Base-by-base conservation (phyloP, 2,329 filamentous ascomycete species). In the Aureobasidium sp. region DNA sequence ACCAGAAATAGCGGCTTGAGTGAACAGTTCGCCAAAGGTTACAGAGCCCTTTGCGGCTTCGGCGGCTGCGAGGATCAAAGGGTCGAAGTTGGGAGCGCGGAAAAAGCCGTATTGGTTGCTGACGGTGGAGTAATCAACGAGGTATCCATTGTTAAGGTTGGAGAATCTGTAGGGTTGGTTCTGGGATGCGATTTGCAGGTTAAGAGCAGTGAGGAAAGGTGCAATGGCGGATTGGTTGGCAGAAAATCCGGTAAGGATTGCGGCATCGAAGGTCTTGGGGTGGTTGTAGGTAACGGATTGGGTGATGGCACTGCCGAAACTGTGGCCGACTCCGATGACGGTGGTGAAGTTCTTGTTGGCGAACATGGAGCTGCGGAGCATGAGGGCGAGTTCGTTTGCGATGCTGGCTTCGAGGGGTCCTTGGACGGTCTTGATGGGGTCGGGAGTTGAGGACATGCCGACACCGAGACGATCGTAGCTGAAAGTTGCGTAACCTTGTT, bases 261-360 rank as follows among this genome's bases (percentile, higher is more conserved):
- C 67, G 44, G 71, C 75, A 64, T 76, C 70, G 41, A 80, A 83
- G 61, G 82, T 73, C 59, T 76, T 68, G 1, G 83, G 83, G 66
- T 83, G 75, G 62, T 74, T 69, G 50, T 77, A 77, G 8, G 81
- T 79, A 25, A 88, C 75, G 51, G 73, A 77, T 71, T 84, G 85
- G 2, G 79, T 81, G 66, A 65, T 63, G 25, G 59, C 58, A 32
- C 48, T 58, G 29, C 64, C 64, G 32, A 59, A 72, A 27, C 71
- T 74, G 64, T 78, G 76, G 13, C 74, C 76, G 11, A 75, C 71
- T 14, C 72, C 74, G 13, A 77, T 67, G 32, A 78, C 69, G 6
- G 71, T 71, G 27, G 66, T 63, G 67, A 76, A 74, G 6, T 42
- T 61, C 11, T 25, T 64, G 25, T 68, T 66, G 51, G 66, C 64